A percentile compares a stretch with the other conserved stretches of the same genome.
Conservation (phyloP, 2,329 filamentous ascomycete species). For the Calonectria ilicicola region DNA sequence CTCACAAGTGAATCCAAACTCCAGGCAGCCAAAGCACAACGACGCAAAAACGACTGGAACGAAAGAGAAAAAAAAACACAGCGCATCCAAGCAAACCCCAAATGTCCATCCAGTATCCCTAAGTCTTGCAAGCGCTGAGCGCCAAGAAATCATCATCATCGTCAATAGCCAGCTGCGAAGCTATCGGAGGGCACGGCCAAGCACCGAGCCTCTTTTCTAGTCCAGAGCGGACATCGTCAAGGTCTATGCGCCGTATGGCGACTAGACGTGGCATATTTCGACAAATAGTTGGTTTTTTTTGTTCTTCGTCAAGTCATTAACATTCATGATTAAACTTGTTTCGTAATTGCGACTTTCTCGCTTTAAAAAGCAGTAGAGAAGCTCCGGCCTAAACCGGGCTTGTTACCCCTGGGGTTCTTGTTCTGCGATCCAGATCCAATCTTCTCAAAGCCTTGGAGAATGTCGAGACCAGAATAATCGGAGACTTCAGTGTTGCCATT, state of each 20-base stretch:
- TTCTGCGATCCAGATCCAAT: slow-evolving; percentile 67
- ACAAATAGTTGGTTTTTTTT: slow-evolving; percentile 31
- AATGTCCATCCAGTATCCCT: slow-evolving; percentile 36
- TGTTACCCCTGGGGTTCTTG: slow-evolving; percentile 42
- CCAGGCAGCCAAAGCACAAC: slow-evolving; percentile 36
- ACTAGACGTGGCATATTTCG: slow-evolving; percentile 27
- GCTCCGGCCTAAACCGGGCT: slow-evolving; percentile 46
- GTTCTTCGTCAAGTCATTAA: slow-evolving; percentile 45
- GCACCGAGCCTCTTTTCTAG: slow-evolving; percentile 39
- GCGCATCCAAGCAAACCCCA: slow-evolving; percentile 37
- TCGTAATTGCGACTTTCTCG: slow-evolving; percentile 27
- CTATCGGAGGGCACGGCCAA: slow-evolving; percentile 33
- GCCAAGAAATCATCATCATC: slow-evolving; percentile 46
- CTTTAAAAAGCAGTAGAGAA: slow-evolving; percentile 47
- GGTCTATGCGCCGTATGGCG: slow-evolving; percentile 24
- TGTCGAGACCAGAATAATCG: slow-evolving; percentile 73
- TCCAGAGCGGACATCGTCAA: slow-evolving; percentile 35
- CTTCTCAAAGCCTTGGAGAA: slow-evolving; percentile 81
- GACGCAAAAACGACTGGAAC: neutral
- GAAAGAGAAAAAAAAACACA: slow-evolving; percentile 24
- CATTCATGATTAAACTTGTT: slow-evolving; percentile 41
- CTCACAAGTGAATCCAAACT: slow-evolving; percentile 43
- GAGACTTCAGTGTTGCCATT: slow-evolving; percentile 65
- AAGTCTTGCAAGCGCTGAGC: slow-evolving; percentile 39
- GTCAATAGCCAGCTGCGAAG: slow-evolving; percentile 47